These are phyloP conservation scores for Cryptococcus floricola DNA, from an alignment of 1,284 basidiomycete genomes.

Conservation along the genomic window DNA sequence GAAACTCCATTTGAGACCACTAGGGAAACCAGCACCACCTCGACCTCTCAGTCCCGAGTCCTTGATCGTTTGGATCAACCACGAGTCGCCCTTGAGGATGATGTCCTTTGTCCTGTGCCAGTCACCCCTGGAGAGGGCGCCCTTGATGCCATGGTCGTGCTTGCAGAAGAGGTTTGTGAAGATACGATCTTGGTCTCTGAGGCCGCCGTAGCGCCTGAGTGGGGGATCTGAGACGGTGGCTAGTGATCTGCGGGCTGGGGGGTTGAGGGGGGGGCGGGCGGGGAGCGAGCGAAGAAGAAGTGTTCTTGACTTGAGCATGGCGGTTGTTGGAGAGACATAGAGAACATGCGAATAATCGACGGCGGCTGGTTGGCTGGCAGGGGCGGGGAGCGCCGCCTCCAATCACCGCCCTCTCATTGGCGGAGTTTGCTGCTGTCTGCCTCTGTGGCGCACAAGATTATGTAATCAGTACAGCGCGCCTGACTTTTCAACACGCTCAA, in stretches of 20 bases:
- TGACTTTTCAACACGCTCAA: too few relatives aligned
- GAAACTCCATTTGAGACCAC: slow-evolving; percentile 96
- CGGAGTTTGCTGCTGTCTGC: too few relatives aligned
- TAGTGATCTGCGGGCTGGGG: slow-evolving; percentile 43
- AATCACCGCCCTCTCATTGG: too few relatives aligned
- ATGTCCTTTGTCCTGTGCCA: slow-evolving; percentile 99
- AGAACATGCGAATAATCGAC: too few relatives aligned
- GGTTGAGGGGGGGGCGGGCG: not conserved
- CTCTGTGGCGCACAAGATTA: too few relatives aligned
- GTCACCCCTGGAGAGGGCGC: slow-evolving; percentile 85
- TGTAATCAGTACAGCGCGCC: too few relatives aligned
- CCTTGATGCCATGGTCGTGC: slow-evolving; percentile 85
- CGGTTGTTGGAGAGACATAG: too few relatives aligned
- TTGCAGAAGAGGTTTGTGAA: slow-evolving; percentile 82
- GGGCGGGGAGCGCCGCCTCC: too few relatives aligned
- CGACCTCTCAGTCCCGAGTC: slow-evolving; percentile 93
- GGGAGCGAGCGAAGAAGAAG: too few relatives aligned
- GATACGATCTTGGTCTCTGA: slow-evolving; percentile 91
- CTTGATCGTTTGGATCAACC: slow-evolving; percentile 95
- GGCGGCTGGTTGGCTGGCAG: too few relatives aligned
- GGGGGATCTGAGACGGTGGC: slow-evolving; percentile 74
- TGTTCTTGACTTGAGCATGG: not conserved
- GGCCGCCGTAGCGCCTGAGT: slow-evolving; percentile 78
- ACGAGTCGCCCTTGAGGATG: slow-evolving; percentile 88
- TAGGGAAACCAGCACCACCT: slow-evolving; percentile 96